These are phyloP conservation scores for Plantago coronopus DNA, from an alignment of 305 asterid genomes.

Conservation along the genomic window DNA sequence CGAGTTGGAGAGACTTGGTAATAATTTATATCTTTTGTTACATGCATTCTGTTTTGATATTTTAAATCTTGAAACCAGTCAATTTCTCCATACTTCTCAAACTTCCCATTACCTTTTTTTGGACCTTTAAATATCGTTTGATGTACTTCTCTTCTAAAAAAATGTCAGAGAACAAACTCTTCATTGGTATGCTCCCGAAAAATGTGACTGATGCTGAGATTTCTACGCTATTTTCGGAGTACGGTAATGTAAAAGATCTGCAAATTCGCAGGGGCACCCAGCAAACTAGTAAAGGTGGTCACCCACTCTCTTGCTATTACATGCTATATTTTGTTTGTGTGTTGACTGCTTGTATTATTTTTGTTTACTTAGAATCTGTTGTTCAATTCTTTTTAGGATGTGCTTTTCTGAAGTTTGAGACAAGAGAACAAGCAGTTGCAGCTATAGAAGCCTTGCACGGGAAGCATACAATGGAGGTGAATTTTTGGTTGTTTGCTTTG, in stretches of 20 bases:
- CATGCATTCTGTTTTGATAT: slow-evolving; percentile 3
- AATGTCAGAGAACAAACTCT: slow-evolving; percentile 79
- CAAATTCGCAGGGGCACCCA: slow-evolving; percentile 85
- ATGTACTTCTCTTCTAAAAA: slow-evolving; percentile 1
- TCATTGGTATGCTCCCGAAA: slow-evolving; percentile 97
- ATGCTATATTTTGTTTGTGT: background rate
- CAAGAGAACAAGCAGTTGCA: slow-evolving; percentile 8
- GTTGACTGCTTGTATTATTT: slow-evolving; percentile 1
- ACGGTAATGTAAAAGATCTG: slow-evolving; percentile 70
- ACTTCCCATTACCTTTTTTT: slow-evolving; percentile 9
- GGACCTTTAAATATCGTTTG: slow-evolving; percentile 13
- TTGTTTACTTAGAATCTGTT: slow-evolving; percentile 14
- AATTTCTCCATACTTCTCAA: background rate
- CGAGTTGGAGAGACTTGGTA: slow-evolving; percentile 99
- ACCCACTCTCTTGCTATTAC: background rate
- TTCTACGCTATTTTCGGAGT: slow-evolving; percentile 68
- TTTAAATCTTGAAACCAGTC: too few species aligned
- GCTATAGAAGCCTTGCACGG: slow-evolving; percentile 6
- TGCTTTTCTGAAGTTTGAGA: slow-evolving; percentile 10
- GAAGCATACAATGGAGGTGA: slow-evolving; percentile 7
- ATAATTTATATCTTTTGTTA: slow-evolving; percentile 24
- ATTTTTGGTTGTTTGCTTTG: background rate
- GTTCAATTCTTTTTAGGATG: slow-evolving; percentile 29
- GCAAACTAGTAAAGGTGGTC: slow-evolving; percentile 71
- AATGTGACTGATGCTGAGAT: slow-evolving; percentile 73